These are phyloP conservation scores for Phaeotremella fagi DNA, from an alignment of 768 basidiomycete species.

Conservation along the genomic window DNA sequence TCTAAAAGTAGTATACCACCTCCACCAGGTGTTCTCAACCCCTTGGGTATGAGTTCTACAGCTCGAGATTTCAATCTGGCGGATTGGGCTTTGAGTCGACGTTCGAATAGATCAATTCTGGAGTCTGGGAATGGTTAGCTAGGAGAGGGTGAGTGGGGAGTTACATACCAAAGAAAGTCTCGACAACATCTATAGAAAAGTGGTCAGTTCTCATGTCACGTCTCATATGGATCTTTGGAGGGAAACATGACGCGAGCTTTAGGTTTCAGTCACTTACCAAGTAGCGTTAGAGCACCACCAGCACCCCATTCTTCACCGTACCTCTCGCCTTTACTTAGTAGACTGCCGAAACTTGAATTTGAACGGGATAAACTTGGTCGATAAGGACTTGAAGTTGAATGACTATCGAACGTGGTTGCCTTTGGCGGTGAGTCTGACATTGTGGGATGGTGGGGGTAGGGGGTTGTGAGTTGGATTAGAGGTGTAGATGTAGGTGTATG, in stretches of 20 bases:
- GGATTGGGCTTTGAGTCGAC: conserved; percentile 78
- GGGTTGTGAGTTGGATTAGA: neutral
- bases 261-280: conserved; percentile 56
- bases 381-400: neutral
- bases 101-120: conserved; percentile 57
- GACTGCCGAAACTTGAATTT: conserved; percentile 19
- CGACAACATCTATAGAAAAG: conserved; percentile 71
- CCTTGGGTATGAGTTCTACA: conserved; percentile 68
- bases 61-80: conserved; percentile 76
- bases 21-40: conserved; percentile 38
- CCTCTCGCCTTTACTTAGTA: conserved; percentile 36
- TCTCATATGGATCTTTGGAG: neutral
- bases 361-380: conserved; percentile 11
- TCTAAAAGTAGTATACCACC: conserved; percentile 27
- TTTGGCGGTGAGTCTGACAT: neutral
- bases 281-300: conserved; percentile 75
- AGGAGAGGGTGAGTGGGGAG: neutral
- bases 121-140: conserved; percentile 56
- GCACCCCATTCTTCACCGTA: conserved; percentile 56
- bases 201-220: neutral
- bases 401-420: neutral
- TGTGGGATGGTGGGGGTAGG: too few species aligned
- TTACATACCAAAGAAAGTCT: conserved; percentile 68
- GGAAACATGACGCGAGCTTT: neutral
- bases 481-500: neutral